Conservation (phyloP, 2,329 filamentous ascomycete species). For the Chlorencoelia australis region DNA sequence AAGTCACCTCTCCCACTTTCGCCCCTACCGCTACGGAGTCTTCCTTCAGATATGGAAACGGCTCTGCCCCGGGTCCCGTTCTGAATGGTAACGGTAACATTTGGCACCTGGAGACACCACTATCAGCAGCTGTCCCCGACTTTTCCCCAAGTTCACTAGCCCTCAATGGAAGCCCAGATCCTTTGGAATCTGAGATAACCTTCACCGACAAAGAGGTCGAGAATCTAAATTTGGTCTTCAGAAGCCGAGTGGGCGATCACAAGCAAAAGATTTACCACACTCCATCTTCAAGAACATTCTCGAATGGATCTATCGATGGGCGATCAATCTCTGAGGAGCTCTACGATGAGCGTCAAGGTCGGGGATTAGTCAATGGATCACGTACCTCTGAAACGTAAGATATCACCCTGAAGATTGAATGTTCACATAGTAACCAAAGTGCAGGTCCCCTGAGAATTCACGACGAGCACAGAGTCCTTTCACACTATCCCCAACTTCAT, state of each 20-base stretch:
- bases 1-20: slow-evolving; percentile 22
- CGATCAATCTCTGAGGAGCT: slow-evolving; percentile 39
- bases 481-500: slow-evolving; percentile 16
- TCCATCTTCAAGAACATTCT: slow-evolving; percentile 38
- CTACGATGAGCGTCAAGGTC: slow-evolving; percentile 30
- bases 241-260: no score
- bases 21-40: slow-evolving; percentile 24
- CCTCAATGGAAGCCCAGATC: slow-evolving; percentile 15
- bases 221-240: slow-evolving; percentile 41
- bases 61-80: slow-evolving; percentile 8
- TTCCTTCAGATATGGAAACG: slow-evolving; percentile 18
- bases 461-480: slow-evolving; percentile 21
- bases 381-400: slow-evolving; percentile 31
- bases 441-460: slow-evolving; percentile 21
- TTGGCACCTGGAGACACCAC: slow-evolving; percentile 36
- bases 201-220: slow-evolving; percentile 44
- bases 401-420: neutral
- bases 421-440: slow-evolving; percentile 1
- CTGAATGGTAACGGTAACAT: slow-evolving; percentile 32
- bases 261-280: slow-evolving; percentile 32
- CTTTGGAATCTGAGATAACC: slow-evolving; percentile 27
- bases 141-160: slow-evolving; percentile 31
- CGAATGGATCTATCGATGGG: slow-evolving; percentile 45
- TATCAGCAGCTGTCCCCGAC: slow-evolving; percentile 54
- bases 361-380: slow-evolving; percentile 27